Conservation (phyloP, 108 stramenopile species). For the Pinguiococcus pyrenoidosus region DNA sequence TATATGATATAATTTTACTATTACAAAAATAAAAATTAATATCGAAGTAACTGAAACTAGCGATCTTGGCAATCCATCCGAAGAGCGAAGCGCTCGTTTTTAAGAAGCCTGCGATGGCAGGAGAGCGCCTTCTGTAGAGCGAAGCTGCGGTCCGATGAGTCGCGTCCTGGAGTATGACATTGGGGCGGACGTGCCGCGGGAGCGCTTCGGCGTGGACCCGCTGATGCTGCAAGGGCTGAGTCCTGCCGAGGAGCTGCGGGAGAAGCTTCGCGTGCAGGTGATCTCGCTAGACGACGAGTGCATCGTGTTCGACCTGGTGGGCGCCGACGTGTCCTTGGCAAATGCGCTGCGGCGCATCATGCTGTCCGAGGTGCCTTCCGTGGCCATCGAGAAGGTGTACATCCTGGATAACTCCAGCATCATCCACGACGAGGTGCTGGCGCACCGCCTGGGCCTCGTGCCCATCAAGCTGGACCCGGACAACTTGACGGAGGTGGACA, state of each 20-base stretch:
- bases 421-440: slow-evolving; percentile 46
- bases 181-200: too few species aligned
- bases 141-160: too few species aligned
- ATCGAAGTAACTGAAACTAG: too few species aligned
- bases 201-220: too few species aligned
- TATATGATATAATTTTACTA: too few species aligned
- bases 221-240: too few species aligned
- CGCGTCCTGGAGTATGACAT: too few species aligned
- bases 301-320: slow-evolving; percentile 41
- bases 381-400: slow-evolving; percentile 47
- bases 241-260: background rate
- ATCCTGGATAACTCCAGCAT: slow-evolving; percentile 38
- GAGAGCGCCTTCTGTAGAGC: too few species aligned
- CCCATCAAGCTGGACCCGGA: slow-evolving; percentile 38
- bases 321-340: slow-evolving; percentile 41
- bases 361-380: slow-evolving; percentile 40
- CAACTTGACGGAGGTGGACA: slow-evolving; percentile 13
- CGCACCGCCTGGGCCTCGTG: slow-evolving; percentile 32
- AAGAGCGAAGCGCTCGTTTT: too few species aligned
- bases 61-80: too few species aligned
- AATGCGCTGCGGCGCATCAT: slow-evolving; percentile 49
- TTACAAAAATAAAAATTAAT: too few species aligned
- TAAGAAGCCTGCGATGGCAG: too few species aligned
- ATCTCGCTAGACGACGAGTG: slow-evolving; percentile 6
- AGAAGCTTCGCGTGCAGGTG: background rate